Percentiles rank a stretch among this genome's conserved stretches.
Evolutionary conservation across 164 flowering plant genomes (phyloP).

Genomic region (Liriodendron chinense): DNA sequence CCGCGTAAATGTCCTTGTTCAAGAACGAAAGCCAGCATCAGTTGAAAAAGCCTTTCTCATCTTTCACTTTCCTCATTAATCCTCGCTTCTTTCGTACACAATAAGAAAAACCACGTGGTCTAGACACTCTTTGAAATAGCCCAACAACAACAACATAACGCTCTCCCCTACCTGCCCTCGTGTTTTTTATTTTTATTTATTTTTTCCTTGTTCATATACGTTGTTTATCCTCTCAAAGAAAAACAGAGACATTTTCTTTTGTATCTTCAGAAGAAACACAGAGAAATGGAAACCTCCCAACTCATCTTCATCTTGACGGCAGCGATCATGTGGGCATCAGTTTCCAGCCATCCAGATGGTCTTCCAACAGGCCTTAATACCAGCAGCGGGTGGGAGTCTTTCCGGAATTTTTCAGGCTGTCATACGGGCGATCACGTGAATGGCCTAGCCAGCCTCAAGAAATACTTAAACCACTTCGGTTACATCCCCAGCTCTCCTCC

Average conservation of each 20-base stretch:
- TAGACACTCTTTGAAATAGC: not conserved
- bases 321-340: not conserved
- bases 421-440: conserved; percentile 38
- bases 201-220: no score
- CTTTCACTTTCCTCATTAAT: no score
- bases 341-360: not conserved
- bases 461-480: conserved; percentile 56
- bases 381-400: conserved; percentile 35
- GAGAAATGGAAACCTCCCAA: not conserved
- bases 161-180: not conserved
- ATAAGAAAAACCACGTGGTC: not conserved
- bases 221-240: no score
- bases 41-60: no score
- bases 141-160: not conserved
- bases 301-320: not conserved
- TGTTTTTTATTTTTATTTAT: no score
- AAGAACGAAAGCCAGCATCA: no score
- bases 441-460: conserved; percentile 55
- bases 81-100: not conserved
- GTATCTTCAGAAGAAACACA: not conserved
- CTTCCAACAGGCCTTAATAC: not conserved
- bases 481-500: conserved; percentile 32
- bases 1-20: no score
- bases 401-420: conserved; percentile 43
- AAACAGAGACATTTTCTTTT: no score